phyloP scores from a whole-genome alignment of 2,329 filamentous ascomycete species.

The Aspergillus sp. region DNA sequence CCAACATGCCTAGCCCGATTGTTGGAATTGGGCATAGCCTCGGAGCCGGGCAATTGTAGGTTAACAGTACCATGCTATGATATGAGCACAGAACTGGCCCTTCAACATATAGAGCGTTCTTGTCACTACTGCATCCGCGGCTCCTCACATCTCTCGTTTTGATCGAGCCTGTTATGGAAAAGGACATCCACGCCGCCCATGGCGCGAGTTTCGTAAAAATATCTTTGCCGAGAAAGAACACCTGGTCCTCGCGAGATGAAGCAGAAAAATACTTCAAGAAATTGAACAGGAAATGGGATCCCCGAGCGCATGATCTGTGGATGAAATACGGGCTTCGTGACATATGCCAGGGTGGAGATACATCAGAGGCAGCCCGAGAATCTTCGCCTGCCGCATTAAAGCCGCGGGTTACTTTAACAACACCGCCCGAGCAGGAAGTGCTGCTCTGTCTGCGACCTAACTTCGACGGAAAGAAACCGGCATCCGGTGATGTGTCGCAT shows the following conservation, averaged over 20 bases:
- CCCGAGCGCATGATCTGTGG: conserved; percentile 10
- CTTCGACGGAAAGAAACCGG: conserved; percentile 3
- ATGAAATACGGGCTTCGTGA: conserved; percentile 14
- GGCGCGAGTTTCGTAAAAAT: background rate
- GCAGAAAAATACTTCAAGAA: conserved; percentile 7
- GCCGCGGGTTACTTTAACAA: conserved; percentile 50
- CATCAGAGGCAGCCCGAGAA: too few relatives aligned
- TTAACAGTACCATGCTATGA: background rate
- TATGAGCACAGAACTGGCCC: background rate
- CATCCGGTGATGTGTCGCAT: background rate
- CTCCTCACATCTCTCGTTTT: conserved; percentile 71
- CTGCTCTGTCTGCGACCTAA: conserved; percentile 34
- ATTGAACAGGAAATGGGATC: conserved; percentile 9
- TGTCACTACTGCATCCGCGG: conserved; percentile 72
- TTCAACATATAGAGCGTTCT: conserved; percentile 46
- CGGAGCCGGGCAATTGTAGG: conserved; percentile 64
- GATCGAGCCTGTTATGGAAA: conserved; percentile 58
- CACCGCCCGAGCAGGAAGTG: conserved; percentile 78
- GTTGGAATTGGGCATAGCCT: conserved; percentile 84
- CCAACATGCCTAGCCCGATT: conserved; percentile 71
- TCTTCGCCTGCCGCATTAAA: conserved; percentile 47
- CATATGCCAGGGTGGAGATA: background rate
- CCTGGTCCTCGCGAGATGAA: conserved; percentile 9
- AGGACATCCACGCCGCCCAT: background rate
- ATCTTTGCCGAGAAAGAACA: conserved; percentile 1